Conservation (phyloP, 2,329 filamentous ascomycete genomes). For the Penicillium sp. region DNA sequence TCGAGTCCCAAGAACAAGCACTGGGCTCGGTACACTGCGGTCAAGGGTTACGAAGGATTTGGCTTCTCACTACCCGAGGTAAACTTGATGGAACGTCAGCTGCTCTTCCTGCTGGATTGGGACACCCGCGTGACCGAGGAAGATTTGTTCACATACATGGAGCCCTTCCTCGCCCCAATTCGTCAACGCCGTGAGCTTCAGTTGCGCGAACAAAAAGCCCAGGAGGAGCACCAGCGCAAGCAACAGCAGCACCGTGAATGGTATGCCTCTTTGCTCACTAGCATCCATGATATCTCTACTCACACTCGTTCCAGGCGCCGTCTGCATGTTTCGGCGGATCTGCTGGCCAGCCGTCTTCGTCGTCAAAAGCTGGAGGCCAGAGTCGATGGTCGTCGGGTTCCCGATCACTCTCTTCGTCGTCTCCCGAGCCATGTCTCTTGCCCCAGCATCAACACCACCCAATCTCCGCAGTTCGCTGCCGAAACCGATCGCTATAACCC, state of each 20-base stretch:
- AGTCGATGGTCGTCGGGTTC: conserved; percentile 23
- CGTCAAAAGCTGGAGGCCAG: conserved; percentile 38
- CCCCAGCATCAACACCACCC: conserved; percentile 31
- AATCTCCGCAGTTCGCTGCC: conserved; percentile 30
- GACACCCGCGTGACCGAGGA: conserved; percentile 82
- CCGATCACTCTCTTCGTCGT: conserved; percentile 24
- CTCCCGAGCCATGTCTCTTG: conserved; percentile 32
- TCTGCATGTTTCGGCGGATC: conserved; percentile 37
- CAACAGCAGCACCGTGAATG: conserved; percentile 36
- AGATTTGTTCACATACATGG: conserved; percentile 83
- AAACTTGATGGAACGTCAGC: conserved; percentile 99
- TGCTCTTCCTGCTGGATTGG: conserved; percentile 93
- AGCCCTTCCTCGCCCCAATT: conserved; percentile 85
- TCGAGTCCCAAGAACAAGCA: conserved; percentile 99
- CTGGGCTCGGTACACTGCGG: conserved; percentile 90
- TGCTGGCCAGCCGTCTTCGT: conserved; percentile 37
- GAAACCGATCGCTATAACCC: conserved; percentile 40
- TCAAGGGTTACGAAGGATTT: conserved; percentile 72
- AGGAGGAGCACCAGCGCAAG: conserved; percentile 36
- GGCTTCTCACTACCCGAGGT: conserved; percentile 94
- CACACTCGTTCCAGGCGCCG: conserved; percentile 23
- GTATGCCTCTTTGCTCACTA: conserved; percentile 14
- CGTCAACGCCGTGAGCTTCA: conserved; percentile 59
- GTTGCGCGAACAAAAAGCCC: conserved; percentile 51
- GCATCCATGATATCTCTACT: not conserved